These are phyloP conservation scores for Nidularia sp. DNA, from an alignment of 768 basidiomycete genomes.

Conservation along the genomic window DNA sequence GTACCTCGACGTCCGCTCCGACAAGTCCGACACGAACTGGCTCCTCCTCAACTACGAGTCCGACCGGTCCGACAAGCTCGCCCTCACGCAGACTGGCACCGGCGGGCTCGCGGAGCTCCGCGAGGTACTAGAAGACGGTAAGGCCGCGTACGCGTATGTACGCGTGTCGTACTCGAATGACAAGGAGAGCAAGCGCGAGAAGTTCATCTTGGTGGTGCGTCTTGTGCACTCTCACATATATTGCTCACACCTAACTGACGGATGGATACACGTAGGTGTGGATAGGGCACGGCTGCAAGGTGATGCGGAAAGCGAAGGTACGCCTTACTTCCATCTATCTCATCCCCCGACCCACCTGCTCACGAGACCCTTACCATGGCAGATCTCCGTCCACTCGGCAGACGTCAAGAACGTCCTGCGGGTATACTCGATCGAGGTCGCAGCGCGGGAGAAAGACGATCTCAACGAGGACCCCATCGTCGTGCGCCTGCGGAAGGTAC, in stretches of 20 bases:
- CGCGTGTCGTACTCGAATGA: conserved; percentile 84
- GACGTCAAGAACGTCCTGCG: conserved; percentile 82
- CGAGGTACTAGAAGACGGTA: conserved; percentile 63
- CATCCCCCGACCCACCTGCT: conserved; percentile 5
- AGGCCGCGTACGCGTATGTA: conserved; percentile 81
- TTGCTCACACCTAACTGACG: too few species aligned
- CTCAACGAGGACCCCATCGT: conserved; percentile 87
- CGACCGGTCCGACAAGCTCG: conserved; percentile 79
- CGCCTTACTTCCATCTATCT: conserved; percentile 19
- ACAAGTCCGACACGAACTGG: conserved; percentile 90
- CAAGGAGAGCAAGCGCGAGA: conserved; percentile 83
- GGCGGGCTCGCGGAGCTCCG: conserved; percentile 79
- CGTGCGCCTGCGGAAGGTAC: conserved; percentile 74
- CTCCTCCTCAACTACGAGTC: conserved; percentile 85
- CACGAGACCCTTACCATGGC: conserved; percentile 3
- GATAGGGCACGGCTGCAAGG: conserved; percentile 80
- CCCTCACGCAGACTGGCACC: conserved; percentile 72
- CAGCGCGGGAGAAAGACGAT: conserved; percentile 80
- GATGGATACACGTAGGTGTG: too few species aligned
- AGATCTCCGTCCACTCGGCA: conserved; percentile 91
- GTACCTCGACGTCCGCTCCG: conserved; percentile 81
- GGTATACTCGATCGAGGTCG: conserved; percentile 83
- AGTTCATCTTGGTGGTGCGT: conserved; percentile 74
- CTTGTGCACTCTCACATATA: too few species aligned
- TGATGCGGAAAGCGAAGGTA: conserved; percentile 92